Evolutionary conservation across 495 filamentous ascomycete species (phyloP), one percentile per base, ranked within the genome.

Genomic region (Trichoderma orchidacearum): DNA sequence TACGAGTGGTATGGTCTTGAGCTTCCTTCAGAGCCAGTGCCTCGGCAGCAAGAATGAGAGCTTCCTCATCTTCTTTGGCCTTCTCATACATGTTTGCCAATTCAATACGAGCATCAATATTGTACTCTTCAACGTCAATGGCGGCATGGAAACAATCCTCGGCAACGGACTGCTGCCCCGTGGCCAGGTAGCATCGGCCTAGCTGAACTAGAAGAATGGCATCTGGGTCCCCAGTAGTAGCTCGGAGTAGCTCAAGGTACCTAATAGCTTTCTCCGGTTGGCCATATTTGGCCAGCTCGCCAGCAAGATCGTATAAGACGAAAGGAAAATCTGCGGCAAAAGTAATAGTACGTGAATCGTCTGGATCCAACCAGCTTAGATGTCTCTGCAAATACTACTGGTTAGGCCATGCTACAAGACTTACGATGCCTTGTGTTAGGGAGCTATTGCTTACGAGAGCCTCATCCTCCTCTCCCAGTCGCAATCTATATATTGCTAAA

Each of bases 31-130:
- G 69, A 29, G 78, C 67, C 56, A 91, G 76, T 6, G 86, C 82
- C 65, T 93, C 84, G 51, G 85, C 82, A 53, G 87, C 82, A 34
- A 83, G 81, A 34, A 84, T 79, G 56, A 86, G 78, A 0, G 90
- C 90, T 60, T 90, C 78, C 56, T 86, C 82, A 18, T 76, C 77
- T 69, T 84, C 79, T 50, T 79, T 78, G 27, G 80, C 75, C 18
- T 77, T 77, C 63, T 93, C 87, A 63, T 89, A 94, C 63, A 95
- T 79, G 60, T 84, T 87, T 8, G 86, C 89, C 15, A 96, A 73
- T 59, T 85, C 75, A 13, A 86, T 80, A 48, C 88, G 83, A 13
- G 73, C 73, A 53, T 90, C 83, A 51, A 87, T 79, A 58, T 87
- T 79, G 45, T 75, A 70, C 12, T 79, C 60, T 57, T 95, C 85